Evolutionary conservation across 208 protist species (phyloP).

Genomic region (Trichomonas gallinae): DNA sequence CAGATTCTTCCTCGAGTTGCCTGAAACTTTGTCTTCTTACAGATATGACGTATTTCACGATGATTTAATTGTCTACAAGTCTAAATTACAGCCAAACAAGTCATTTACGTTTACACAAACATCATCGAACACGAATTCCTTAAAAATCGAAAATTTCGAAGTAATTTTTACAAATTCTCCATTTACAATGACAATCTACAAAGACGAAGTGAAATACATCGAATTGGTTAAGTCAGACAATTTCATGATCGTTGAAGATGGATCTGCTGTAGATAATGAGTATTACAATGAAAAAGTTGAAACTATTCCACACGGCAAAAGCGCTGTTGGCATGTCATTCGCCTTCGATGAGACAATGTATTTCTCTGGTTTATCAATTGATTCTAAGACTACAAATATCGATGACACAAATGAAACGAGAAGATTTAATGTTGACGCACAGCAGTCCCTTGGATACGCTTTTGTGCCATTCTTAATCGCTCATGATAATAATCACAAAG

Average conservation of each 20-base stretch:
- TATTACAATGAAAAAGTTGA: not conserved
- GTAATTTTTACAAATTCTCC: not conserved
- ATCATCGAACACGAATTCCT: not conserved
- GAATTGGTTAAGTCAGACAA: not conserved
- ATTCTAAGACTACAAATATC: not conserved
- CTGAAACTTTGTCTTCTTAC: not conserved
- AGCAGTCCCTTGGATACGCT: not conserved
- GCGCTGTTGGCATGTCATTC: not conserved
- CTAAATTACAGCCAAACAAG: not conserved
- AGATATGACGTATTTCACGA: not conserved
- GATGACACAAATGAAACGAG: not conserved
- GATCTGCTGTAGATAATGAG: not conserved
- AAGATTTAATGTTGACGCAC: not conserved
- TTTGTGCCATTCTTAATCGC: not conserved
- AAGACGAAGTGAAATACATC: not conserved
- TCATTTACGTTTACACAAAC: too few relatives aligned
- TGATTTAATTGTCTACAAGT: not conserved
- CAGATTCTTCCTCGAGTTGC: not conserved
- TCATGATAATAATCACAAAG: not conserved
- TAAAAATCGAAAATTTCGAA: not conserved
- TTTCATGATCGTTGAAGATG: not conserved
- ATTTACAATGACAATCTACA: not conserved
- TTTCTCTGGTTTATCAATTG: not conserved
- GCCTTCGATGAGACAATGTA: not conserved
- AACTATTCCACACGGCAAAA: not conserved